These are phyloP conservation scores for Wallacemonas sp. DNA, from an alignment of 208 protist species.

Conservation along the genomic window DNA sequence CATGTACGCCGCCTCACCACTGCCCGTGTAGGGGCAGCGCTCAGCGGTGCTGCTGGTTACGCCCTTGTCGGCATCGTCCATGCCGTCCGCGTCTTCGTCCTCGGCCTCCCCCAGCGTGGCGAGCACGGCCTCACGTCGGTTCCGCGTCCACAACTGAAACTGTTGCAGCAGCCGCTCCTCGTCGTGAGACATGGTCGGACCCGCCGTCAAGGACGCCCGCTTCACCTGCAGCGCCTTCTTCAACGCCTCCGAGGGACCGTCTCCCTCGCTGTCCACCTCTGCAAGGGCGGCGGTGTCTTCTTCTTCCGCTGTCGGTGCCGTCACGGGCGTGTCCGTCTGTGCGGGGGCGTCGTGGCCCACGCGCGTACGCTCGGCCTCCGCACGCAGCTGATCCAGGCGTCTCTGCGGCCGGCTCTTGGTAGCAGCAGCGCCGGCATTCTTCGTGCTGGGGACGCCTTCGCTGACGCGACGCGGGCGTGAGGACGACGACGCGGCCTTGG, in stretches of 20 bases:
- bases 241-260: background rate
- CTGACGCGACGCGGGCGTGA: constrained; percentile 6
- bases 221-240: constrained; percentile 4
- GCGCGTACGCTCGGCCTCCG: constrained; percentile 6
- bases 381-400: constrained; percentile 6
- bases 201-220: background rate
- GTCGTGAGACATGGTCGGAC: constrained; percentile 6
- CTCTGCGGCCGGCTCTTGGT: background rate
- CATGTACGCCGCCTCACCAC: constrained; percentile 15
- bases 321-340: too few relatives aligned
- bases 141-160: constrained; percentile 9
- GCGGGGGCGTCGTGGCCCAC: background rate
- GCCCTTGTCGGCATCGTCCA: background rate
- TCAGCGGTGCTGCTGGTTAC: too few relatives aligned
- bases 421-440: background rate
- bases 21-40: constrained; percentile 27
- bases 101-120: constrained; percentile 1
- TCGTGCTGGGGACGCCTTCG: background rate
- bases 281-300: background rate
- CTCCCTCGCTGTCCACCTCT: background rate
- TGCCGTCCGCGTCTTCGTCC: background rate
- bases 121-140: constrained; percentile 2
- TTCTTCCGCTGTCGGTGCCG: background rate
- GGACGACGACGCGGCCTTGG: background rate
- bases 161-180: constrained; percentile 25